Evolutionary conservation across 805 yeast species (phyloP), one percentile per base, ranked within the genome.

Genomic region (Maudiozyma bulderi): DNA sequence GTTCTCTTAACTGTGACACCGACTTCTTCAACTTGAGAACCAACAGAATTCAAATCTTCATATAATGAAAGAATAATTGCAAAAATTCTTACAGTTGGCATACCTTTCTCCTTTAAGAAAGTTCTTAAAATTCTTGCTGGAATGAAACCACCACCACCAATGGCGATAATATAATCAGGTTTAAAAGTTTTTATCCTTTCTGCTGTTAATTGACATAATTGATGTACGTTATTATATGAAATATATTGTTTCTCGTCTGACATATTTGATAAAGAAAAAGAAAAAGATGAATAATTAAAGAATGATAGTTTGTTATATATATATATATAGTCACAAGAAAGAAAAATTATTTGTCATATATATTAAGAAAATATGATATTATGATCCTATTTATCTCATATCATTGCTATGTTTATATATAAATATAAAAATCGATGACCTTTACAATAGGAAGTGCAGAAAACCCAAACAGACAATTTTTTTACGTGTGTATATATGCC

Each of bases 111-210:
- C 68, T 90, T 91, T 57, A 91, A 73, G 69, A 91, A 93, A 1
- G 98, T 82, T 67, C 99, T 81, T 65, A 91, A 76, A 70, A 93
- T 93, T 67, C 99, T 81, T 8, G 99, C 97, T 30, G 98, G 99
- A 50, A 91, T 93, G 68, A 91, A 87, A 1, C 98, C 99, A 65
- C 99, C 96, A 59, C 96, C 96, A 62, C 95, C 99, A 61, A 91
- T 88, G 57, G 98, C 97, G 54, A 91, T 86, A 69, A 90, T 86
- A 51, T 87, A 75, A 67, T 90, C 95, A 39, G 96, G 95, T 58
- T 86, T 80, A 73, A 87, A 83, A 30, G 71, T 68, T 65, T 80
- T 81, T 65, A 85, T 77, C 54, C 74, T 77, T 49, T 74, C 79
- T 13, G 89, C 82, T 13, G 74, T 64, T 53, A 73, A 76, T 61